These are phyloP conservation scores for Lupinus albus DNA, from an alignment of 306 rosid genomes.

Conservation along the genomic window DNA sequence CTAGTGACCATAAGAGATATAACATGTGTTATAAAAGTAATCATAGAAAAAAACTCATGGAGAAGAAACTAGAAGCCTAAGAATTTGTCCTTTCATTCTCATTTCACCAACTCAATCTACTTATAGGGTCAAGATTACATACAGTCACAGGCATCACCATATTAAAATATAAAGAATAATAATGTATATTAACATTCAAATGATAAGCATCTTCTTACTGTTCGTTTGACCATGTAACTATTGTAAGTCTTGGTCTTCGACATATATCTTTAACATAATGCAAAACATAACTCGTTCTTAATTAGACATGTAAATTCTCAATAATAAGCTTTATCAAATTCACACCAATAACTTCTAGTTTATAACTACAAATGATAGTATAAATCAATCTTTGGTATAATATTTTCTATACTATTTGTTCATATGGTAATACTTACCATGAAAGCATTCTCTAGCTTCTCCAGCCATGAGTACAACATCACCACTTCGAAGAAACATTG, in stretches of 20 bases:
- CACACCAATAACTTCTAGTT: conserved; percentile 8
- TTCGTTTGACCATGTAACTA: too few relatives aligned
- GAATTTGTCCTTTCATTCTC: too few relatives aligned
- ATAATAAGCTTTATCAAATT: background rate
- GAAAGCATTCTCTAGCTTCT: conserved; percentile 91
- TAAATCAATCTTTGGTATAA: background rate
- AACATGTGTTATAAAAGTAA: background rate
- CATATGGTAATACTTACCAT: conserved; percentile 54
- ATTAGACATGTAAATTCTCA: conserved; percentile 16
- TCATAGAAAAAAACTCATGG: too few relatives aligned
- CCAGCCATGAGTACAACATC: conserved; percentile 97
- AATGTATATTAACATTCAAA: too few relatives aligned
- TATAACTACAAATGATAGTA: conserved; percentile 22
- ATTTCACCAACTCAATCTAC: too few relatives aligned
- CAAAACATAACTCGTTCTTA: background rate
- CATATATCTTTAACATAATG: too few relatives aligned
- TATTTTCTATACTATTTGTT: conserved; percentile 7
- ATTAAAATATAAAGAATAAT: too few relatives aligned
- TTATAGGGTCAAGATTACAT: too few relatives aligned
- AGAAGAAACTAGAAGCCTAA: too few relatives aligned
- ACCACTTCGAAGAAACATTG: conserved; percentile 96
- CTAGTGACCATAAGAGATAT: background rate
- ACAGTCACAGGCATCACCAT: too few relatives aligned
- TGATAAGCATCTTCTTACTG: too few relatives aligned
- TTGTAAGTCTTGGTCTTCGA: too few relatives aligned